phyloP scores from a whole-genome alignment of 768 basidiomycete genomes.

The Leccinum ochraceum region DNA sequence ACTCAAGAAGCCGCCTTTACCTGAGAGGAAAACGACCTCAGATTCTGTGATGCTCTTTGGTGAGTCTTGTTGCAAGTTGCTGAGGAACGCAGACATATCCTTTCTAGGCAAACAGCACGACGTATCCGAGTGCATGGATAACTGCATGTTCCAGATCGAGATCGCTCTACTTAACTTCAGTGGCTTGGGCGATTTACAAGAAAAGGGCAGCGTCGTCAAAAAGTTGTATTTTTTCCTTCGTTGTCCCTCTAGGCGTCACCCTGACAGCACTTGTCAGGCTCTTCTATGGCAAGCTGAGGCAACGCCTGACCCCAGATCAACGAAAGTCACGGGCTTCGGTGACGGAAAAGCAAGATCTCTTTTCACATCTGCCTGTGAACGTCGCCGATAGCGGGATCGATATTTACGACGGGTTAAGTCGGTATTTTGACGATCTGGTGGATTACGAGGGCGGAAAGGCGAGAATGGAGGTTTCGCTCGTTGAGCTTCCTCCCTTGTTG shows the following conservation, averaged over 20 bases:
- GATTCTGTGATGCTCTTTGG: conserved; percentile 93
- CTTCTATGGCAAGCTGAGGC: conserved; percentile 89
- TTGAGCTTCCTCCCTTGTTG: conserved; percentile 85
- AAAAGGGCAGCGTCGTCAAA: conserved; percentile 82
- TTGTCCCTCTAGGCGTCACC: neutral
- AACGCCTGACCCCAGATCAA: conserved; percentile 47
- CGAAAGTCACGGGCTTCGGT: conserved; percentile 52
- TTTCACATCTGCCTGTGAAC: conserved; percentile 92
- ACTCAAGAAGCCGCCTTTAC: conserved; percentile 55
- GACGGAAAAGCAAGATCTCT: conserved; percentile 88
- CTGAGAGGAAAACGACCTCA: conserved; percentile 54
- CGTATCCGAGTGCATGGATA: conserved; percentile 98
- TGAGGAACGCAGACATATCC: conserved; percentile 3
- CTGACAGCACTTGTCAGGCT: conserved; percentile 43
- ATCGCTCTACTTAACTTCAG: conserved; percentile 82
- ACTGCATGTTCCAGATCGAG: conserved; percentile 98
- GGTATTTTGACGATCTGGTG: conserved; percentile 87
- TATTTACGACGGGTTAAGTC: conserved; percentile 89
- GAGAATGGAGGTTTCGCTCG: conserved; percentile 82
- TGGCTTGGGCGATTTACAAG: conserved; percentile 37
- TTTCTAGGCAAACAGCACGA: conserved; percentile 89
- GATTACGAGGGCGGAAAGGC: conserved; percentile 88
- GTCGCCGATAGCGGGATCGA: conserved; percentile 88
- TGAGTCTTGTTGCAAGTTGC: conserved; percentile 36
- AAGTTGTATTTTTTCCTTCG: conserved; percentile 45